Evolutionary conservation across 106 monocot species (phyloP).

Genomic region (Apostasia ramifera): DNA sequence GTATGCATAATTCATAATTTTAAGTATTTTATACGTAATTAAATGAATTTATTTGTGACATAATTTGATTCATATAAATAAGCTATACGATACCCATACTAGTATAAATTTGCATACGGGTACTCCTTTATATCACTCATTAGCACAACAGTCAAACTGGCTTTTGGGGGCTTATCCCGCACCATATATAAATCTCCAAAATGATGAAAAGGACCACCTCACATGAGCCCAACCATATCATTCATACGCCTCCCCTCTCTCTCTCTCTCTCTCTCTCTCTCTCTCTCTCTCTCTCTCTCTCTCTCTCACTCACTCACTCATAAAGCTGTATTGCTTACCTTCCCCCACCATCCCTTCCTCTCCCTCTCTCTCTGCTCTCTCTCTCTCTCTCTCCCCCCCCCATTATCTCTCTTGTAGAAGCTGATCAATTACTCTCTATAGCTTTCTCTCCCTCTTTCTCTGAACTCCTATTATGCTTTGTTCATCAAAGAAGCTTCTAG

Average conservation of each 20-base stretch:
- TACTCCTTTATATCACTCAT: too few relatives aligned
- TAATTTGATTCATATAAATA: too few relatives aligned
- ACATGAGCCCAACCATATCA: slow-evolving; percentile 61
- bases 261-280: background rate
- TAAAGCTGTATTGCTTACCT: too few relatives aligned
- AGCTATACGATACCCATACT: too few relatives aligned
- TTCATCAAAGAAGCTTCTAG: background rate
- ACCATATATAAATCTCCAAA: slow-evolving; percentile 13
- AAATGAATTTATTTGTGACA: too few relatives aligned
- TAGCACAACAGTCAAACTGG: background rate
- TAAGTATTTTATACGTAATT: too few relatives aligned
- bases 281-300: slow-evolving; percentile 3
- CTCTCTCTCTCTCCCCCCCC: background rate
- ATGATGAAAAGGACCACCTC: slow-evolving; percentile 51
- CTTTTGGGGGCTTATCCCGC: slow-evolving; percentile 16
- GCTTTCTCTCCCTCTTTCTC: slow-evolving; percentile 1
- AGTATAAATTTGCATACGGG: too few relatives aligned
- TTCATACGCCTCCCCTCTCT: slow-evolving; percentile 28
- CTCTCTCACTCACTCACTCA: slow-evolving; percentile 17
- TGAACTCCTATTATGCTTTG: background rate
- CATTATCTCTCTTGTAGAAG: too few relatives aligned
- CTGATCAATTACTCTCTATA: background rate
- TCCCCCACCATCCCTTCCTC: background rate
- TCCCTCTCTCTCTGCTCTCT: slow-evolving; percentile 7
- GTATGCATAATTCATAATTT: too few relatives aligned